Conservation (phyloP, 495 filamentous ascomycete species). For the Aspergillus funiculosus region DNA sequence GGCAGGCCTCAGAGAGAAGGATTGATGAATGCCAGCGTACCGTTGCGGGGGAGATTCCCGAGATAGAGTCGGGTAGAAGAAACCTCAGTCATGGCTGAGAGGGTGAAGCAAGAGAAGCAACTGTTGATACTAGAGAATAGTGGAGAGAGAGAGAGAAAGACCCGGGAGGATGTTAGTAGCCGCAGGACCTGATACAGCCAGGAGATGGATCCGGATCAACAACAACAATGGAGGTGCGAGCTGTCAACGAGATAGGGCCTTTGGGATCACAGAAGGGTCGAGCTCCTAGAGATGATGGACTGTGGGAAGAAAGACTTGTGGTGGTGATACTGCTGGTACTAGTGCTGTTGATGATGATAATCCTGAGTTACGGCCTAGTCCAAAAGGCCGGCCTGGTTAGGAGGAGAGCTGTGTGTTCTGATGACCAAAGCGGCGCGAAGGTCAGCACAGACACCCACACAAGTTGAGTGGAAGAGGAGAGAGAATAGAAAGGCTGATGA, state of each 20-base stretch:
- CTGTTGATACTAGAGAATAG: conserved; percentile 9
- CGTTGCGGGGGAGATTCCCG: conserved; percentile 93
- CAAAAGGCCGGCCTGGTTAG: conserved; percentile 7
- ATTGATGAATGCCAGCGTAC: conserved; percentile 56
- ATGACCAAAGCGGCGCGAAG: conserved; percentile 8
- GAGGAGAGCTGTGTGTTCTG: conserved; percentile 3
- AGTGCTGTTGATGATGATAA: no score
- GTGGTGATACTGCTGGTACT: no score
- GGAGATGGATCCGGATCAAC: conserved; percentile 14
- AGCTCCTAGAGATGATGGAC: conserved; percentile 4
- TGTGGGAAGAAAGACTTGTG: conserved; percentile 1
- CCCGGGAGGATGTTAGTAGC: conserved; percentile 8
- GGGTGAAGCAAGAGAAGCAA: conserved; percentile 7
- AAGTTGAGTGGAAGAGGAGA: not conserved
- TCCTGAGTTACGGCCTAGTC: conserved; percentile 13
- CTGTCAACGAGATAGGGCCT: conserved; percentile 1
- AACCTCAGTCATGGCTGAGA: conserved; percentile 55
- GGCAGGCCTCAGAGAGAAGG: conserved; percentile 20
- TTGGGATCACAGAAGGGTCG: conserved; percentile 7
- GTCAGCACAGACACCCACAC: no score
- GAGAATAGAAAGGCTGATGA: conserved; percentile 3
- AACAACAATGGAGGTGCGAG: conserved; percentile 5
- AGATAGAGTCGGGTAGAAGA: conserved; percentile 92
- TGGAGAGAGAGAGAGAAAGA: not conserved
- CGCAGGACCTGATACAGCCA: conserved; percentile 9